Evolutionary conservation across 345 rosid species (phyloP), one percentile per base, ranked within the genome.

Genomic region (Gossypium turneri): DNA sequence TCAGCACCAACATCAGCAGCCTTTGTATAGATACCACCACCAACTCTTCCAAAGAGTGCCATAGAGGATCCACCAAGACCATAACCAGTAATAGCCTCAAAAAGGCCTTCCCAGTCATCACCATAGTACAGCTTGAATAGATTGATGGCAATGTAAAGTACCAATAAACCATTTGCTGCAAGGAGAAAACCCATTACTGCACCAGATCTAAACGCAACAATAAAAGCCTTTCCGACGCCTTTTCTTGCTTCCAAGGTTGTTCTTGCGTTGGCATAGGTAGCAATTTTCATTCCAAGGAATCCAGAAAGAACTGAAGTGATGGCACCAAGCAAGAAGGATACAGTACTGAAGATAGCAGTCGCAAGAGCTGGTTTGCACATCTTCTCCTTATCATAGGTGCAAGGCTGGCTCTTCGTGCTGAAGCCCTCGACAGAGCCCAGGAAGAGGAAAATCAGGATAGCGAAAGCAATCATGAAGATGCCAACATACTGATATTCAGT

Each of bases 1-100:
- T 91, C 95, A 19, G 93, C 96, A 87, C 96, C 93, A 52, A 90
- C 96, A 85, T 89, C 96, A 70, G 93, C 96, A 77, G 93, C 96
- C 75, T 90, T 90, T 50, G 93, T 91, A 81, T 91, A 91, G 75
- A 91, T 91, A 29, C 96, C 96, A 68, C 96, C 93, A 59, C 88
- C 96, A 77, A 91, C 96, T 86, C 93, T 87, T 25, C 93, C 93
- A 77, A 91, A 89, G 59, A 91, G 89, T 44, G 96, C 93, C 93
- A 91, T 91, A 67, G 93, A 91, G 65, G 96, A 91, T 73, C 96
- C 96, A 38, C 96, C 96, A 70, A 91, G 93, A 25, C 96, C 93
- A 81, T 91, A 91, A 64, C 93, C 96, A 82, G 93, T 91, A n/a
- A 91, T 91, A 73, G 96, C 82, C 86, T 91, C 93, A 56, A 89